phyloP scores from a whole-genome alignment of 768 basidiomycete genomes.

The Trichaptum fuscoviolaceum region DNA sequence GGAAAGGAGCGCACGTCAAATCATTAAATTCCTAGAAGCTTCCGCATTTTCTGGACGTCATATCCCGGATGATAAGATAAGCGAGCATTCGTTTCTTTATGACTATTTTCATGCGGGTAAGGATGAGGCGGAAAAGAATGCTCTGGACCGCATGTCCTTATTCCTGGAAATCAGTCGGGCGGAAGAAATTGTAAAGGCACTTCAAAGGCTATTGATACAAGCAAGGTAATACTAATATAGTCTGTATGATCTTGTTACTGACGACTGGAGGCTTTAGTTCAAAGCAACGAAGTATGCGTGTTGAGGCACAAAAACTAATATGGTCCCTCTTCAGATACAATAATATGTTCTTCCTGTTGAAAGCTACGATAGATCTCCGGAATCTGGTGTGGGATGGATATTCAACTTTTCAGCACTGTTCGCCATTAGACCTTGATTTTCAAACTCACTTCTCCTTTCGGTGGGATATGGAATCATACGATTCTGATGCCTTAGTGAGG shows the following conservation, averaged over 20 bases:
- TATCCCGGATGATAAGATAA: not conserved
- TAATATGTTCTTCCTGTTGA: not conserved
- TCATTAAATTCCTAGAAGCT: not conserved
- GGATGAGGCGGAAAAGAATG: no score
- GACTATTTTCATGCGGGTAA: not conserved
- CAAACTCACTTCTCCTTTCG: not conserved
- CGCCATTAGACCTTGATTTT: not conserved
- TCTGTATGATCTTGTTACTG: not conserved
- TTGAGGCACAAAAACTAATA: not conserved
- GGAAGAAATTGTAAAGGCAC: not conserved
- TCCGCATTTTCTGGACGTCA: not conserved
- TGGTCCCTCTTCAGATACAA: not conserved
- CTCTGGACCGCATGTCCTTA: not conserved
- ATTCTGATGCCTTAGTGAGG: no score
- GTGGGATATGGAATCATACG: not conserved
- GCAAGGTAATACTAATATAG: not conserved
- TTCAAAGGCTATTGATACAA: not conserved
- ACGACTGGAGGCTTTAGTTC: not conserved
- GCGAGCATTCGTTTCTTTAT: not conserved
- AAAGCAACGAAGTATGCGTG: not conserved
- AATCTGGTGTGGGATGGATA: not conserved
- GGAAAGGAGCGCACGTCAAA: not conserved
- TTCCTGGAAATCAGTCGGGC: not conserved
- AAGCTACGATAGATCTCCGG: not conserved
- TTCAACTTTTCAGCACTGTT: not conserved